These are phyloP conservation scores for Podospora pseudoanserina DNA, from an alignment of 495 filamentous ascomycete species.

Conservation along the genomic window DNA sequence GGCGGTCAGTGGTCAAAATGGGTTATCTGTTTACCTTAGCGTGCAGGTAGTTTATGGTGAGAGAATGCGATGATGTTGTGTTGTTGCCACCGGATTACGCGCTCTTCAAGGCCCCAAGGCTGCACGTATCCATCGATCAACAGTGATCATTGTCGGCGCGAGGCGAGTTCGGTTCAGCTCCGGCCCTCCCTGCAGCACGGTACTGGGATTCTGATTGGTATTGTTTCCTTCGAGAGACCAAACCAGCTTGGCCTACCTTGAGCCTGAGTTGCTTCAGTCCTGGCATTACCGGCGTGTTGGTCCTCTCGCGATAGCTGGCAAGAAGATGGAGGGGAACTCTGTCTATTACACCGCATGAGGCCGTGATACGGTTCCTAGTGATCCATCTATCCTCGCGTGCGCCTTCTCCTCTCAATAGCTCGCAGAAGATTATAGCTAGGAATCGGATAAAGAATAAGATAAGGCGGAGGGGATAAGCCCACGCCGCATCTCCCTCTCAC, in stretches of 20 bases:
- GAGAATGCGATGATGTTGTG: neutral
- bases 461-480: neutral
- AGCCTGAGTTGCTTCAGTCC: too few species aligned
- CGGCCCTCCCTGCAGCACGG: neutral
- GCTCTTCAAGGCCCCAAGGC: neutral
- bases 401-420: neutral
- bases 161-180: neutral
- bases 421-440: neutral
- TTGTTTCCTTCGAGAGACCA: neutral
- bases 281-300: too few species aligned
- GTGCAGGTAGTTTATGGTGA: conserved; percentile 11
- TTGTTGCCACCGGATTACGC: neutral
- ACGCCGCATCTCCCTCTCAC: neutral
- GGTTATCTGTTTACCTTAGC: conserved; percentile 20
- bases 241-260: neutral
- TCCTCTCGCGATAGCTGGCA: too few species aligned
- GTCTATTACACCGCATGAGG: neutral
- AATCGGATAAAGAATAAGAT: neutral
- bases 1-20: conserved; percentile 8
- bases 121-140: neutral
- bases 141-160: neutral
- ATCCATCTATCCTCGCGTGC: neutral
- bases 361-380: neutral
- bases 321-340: neutral
- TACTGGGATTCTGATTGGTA: neutral